Evolutionary conservation across 768 basidiomycete species (phyloP).

Genomic region (Hericium erinaceus): DNA sequence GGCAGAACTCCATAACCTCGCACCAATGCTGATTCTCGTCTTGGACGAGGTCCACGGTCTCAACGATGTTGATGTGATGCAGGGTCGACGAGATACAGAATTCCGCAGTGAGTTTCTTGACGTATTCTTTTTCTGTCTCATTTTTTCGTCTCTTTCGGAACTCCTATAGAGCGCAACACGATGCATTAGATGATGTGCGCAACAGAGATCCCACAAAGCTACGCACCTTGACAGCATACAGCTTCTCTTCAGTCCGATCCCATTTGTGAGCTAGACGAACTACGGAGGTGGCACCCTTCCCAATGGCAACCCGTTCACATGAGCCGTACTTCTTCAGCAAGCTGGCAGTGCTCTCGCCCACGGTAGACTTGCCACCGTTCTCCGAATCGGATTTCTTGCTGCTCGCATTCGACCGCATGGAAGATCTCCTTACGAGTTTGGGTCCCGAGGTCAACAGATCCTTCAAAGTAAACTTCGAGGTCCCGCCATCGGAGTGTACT

Average conservation of each 20-base stretch:
- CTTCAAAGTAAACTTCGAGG: constrained; percentile 78
- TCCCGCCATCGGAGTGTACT: constrained; percentile 46
- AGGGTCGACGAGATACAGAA: constrained; percentile 97
- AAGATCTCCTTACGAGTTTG: constrained; percentile 64
- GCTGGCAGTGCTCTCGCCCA: constrained; percentile 45
- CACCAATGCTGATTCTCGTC: constrained; percentile 97
- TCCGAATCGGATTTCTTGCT: constrained; percentile 66
- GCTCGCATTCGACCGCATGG: constrained; percentile 58
- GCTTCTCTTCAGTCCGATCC: constrained; percentile 92
- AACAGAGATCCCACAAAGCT: neutral
- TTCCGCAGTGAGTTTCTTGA: constrained; percentile 99
- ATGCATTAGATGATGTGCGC: neutral
- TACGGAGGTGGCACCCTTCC: constrained; percentile 96
- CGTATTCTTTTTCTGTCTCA: constrained; percentile 97
- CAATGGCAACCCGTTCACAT: constrained; percentile 94
- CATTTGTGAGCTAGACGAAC: constrained; percentile 97
- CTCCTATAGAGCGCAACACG: constrained; percentile 46
- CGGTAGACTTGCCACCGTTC: constrained; percentile 32
- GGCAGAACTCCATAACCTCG: constrained; percentile 99
- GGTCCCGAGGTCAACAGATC: constrained; percentile 67
- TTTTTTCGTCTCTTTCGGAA: constrained; percentile 98
- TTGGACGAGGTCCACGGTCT: constrained; percentile 98
- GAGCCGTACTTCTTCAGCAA: constrained; percentile 90
- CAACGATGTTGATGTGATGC: constrained; percentile 90
- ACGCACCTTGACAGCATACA: constrained; percentile 94